Evolutionary conservation across 495 filamentous ascomycete genomes (phyloP), one percentile per base, ranked within the genome.

Genomic region (Choiromyces venosus): DNA sequence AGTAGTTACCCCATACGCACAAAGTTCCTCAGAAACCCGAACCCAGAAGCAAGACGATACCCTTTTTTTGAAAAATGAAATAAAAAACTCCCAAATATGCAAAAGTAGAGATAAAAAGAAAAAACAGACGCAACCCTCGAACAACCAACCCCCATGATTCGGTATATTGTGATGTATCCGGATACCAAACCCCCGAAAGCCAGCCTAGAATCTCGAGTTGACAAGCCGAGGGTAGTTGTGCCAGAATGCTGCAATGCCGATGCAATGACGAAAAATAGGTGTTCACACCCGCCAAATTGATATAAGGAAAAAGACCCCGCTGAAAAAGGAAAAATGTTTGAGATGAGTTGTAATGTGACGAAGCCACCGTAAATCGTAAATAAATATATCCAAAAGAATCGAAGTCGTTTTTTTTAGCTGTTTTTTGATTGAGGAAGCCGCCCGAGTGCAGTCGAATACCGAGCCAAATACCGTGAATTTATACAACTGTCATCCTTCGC

Each of bases 401-500:
- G 69, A 73, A 77, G 42, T 52, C 64, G 16, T 25, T 65, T 56
- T 42, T 75, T 40, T 71, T 76, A 25, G 46, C n/a, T 25, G n/a
- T 72, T 72, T 64, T 64, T 76, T 38, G 75, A 72, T 72, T 40
- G 16, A 73, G 37, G 25, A 25, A 21, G 44, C 33, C 37, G 39
- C 36, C 21, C 21, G 8, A 42, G 66, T 25, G 1, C 29, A n/a
- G 66, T 61, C 40, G 9, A 71, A 75, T 39, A 76, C 65, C 46
- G 39, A 52, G 29, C 52, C 40, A 4, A 6, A 39, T 35, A 37
- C 74, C 52, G 29, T 29, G 29, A 29, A 69, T 72, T 72, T 73
- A 77, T 69, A 77, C 75, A 56, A 81, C 76, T 7, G 86, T 87
- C 81, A 87, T 82, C 69, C 89, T 86, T 78, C 90, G 84, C 74